A percentile compares a stretch with the other conserved stretches of the same genome.
These are phyloP conservation scores for Curvularia sp. DNA, from an alignment of 2,329 filamentous ascomycete species.

Conservation along the genomic window DNA sequence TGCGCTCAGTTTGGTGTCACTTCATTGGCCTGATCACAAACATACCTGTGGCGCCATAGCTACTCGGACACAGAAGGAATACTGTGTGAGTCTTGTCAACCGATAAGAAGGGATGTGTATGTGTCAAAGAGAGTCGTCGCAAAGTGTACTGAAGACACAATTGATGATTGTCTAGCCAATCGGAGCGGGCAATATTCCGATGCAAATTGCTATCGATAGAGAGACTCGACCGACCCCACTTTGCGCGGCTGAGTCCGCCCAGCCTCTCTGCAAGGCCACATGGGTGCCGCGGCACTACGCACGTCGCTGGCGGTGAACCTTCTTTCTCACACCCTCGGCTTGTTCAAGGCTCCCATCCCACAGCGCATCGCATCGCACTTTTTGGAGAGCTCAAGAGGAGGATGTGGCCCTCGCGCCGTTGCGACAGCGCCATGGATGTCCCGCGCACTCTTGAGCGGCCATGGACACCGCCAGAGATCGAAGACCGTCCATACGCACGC, in stretches of 20 bases:
- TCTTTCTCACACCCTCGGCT: conserved; percentile 6
- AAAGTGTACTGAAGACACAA: conserved; percentile 25
- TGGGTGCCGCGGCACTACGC: conserved; percentile 7
- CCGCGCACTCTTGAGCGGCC: conserved; percentile 34
- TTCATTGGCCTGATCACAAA: conserved; percentile 11
- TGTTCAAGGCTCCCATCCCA: conserved; percentile 5
- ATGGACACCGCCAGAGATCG: conserved; percentile 44
- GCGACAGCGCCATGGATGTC: conserved; percentile 31
- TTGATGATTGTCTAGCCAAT: conserved; percentile 24
- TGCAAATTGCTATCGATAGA: conserved; percentile 16
- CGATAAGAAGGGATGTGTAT: background rate
- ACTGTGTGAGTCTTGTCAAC: conserved; percentile 3
- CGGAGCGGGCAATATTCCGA: conserved; percentile 17
- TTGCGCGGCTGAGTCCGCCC: conserved; percentile 4
- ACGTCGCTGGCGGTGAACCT: conserved; percentile 15
- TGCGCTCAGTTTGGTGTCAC: conserved; percentile 38
- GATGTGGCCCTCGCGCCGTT: conserved; percentile 22
- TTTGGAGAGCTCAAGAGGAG: conserved; percentile 15
- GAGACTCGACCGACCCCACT: conserved; percentile 3
- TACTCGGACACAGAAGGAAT: conserved; percentile 4
- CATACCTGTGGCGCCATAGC: conserved; percentile 41
- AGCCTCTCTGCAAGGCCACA: conserved; percentile 6
- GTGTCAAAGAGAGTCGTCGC: conserved; percentile 13
- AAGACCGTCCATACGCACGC: conserved; percentile 20
- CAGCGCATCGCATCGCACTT: conserved; percentile 8